A percentile compares a stretch with the other conserved stretches of the same genome.
phyloP scores from a whole-genome alignment of 495 filamentous ascomycete genomes.

The Podospora tetraspora region DNA sequence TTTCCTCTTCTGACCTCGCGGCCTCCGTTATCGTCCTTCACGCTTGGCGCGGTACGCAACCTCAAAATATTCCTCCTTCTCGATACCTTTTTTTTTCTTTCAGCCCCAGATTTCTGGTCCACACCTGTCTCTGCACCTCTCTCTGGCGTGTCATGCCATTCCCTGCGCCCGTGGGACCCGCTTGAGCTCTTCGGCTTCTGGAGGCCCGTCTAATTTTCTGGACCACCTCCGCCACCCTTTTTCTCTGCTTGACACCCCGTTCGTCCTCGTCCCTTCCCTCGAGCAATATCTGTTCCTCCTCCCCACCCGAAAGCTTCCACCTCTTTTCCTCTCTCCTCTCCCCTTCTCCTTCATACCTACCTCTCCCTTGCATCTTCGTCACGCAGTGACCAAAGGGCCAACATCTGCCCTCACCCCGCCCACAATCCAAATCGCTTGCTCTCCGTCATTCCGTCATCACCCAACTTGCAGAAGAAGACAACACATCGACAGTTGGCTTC shows the following conservation, averaged over 20 bases:
- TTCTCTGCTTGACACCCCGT: background rate
- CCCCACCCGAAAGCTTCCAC: background rate
- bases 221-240: background rate
- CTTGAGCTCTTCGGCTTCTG: background rate
- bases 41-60: background rate
- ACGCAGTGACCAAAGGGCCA: background rate
- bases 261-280: background rate
- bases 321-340: background rate
- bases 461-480: background rate
- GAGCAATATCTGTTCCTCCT: background rate
- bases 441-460: background rate
- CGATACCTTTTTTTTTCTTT: background rate
- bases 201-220: background rate
- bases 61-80: background rate
- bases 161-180: background rate
- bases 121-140: slow-evolving; percentile 6
- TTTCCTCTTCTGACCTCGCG: slow-evolving; percentile 6
- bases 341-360: background rate
- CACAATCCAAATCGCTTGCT: background rate
- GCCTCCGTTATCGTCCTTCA: background rate
- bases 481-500: background rate
- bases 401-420: background rate
- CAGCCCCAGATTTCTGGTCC: background rate
- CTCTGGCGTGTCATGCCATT: background rate
- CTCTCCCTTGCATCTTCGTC: background rate